phyloP scores from a whole-genome alignment of 305 asterid species.

The Fraxinus floribunda region DNA sequence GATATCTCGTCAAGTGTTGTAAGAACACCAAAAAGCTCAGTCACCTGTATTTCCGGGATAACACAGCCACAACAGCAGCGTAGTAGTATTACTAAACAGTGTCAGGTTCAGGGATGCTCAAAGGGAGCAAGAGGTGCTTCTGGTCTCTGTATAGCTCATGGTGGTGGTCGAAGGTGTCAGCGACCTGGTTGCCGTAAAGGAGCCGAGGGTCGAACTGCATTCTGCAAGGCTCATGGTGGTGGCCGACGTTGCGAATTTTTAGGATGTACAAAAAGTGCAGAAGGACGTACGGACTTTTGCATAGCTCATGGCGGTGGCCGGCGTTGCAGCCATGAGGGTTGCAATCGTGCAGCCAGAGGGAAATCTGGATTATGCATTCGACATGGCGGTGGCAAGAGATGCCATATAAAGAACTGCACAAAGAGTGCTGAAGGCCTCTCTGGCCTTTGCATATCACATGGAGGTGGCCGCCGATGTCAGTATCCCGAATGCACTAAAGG shows the following conservation, averaged over 20 bases:
- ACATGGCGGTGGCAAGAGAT: constrained; percentile 98
- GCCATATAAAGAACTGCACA: constrained; percentile 71
- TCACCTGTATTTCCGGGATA: constrained; percentile 97
- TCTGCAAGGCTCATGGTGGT: constrained; percentile 98
- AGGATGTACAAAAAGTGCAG: constrained; percentile 94
- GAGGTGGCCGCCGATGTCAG: constrained; percentile 61
- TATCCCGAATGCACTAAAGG: constrained; percentile 71
- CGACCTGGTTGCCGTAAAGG: constrained; percentile 81
- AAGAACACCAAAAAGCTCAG: constrained; percentile 77
- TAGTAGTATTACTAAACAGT: constrained; percentile 57
- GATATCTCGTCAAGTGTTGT: constrained; percentile 51
- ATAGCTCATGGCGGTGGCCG: constrained; percentile 96
- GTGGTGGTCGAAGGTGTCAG: constrained; percentile 96
- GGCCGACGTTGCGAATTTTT: constrained; percentile 88
- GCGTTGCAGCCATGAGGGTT: constrained; percentile 69
- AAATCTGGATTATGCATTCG: constrained; percentile 90
- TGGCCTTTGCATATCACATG: not conserved
- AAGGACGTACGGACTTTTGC: constrained; percentile 85
- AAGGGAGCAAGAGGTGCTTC: constrained; percentile 99
- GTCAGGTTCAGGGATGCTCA: constrained; percentile 78
- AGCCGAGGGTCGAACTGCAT: constrained; percentile 98
- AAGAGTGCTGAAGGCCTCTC: constrained; percentile 91
- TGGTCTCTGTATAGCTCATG: constrained; percentile 91
- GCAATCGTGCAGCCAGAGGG: constrained; percentile 84
- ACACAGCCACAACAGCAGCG: constrained; percentile 63